Conservation (phyloP, 2,329 filamentous ascomycete genomes). For the Beauveria asiatica region DNA sequence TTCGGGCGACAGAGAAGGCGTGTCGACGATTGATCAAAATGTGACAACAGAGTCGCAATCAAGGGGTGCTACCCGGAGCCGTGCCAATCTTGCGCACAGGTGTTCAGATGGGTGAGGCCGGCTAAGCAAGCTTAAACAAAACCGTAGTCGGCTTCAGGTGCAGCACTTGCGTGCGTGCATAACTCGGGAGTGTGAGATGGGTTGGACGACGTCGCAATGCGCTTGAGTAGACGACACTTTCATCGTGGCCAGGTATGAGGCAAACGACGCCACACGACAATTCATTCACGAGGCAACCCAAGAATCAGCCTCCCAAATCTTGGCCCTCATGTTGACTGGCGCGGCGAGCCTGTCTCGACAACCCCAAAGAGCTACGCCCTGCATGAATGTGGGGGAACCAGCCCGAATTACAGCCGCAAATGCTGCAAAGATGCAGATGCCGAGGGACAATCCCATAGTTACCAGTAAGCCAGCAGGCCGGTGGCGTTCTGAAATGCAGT, state of each 20-base stretch:
- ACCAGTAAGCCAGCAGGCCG: background rate
- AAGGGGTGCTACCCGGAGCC: background rate
- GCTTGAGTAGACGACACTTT: background rate
- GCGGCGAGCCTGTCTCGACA: background rate
- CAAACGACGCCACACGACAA: background rate
- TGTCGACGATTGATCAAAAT: background rate
- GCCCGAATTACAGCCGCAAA: background rate
- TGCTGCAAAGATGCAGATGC: slow-evolving; percentile 1
- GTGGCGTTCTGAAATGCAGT: slow-evolving; percentile 4
- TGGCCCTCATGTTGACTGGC: background rate
- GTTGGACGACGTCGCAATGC: background rate
- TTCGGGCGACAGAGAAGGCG: background rate
- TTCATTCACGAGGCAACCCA: background rate
- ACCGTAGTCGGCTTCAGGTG: background rate
- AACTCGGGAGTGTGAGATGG: background rate
- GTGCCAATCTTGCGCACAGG: background rate
- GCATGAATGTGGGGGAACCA: background rate
- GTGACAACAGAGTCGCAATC: background rate
- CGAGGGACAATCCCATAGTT: slow-evolving; percentile 1
- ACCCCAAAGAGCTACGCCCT: background rate
- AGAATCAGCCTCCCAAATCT: slow-evolving; percentile 4
- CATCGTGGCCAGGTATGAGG: background rate
- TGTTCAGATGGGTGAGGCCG: background rate
- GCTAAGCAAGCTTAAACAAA: slow-evolving; percentile 7
- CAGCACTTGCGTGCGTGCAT: background rate